Evolutionary conservation across 2,329 filamentous ascomycete species (phyloP).

Genomic region (Volutella citrinella): DNA sequence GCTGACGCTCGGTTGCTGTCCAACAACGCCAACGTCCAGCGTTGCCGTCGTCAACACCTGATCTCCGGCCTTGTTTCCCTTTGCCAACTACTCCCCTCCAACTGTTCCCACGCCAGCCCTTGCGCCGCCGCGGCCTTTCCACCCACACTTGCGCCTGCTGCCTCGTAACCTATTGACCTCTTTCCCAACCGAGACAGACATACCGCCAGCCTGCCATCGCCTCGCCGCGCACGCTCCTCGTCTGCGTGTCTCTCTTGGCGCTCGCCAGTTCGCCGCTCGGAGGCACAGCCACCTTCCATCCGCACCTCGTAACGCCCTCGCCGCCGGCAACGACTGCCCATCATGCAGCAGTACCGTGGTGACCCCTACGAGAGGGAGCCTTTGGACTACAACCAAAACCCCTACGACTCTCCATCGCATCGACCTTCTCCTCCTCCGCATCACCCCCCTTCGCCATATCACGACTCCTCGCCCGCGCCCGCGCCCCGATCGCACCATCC

Average conservation of each 20-base stretch:
- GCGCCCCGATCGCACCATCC: conserved; percentile 17
- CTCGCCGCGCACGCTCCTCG: too few relatives aligned
- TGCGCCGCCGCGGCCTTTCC: too few relatives aligned
- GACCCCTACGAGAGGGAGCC: conserved; percentile 36
- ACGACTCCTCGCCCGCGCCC: conserved; percentile 21
- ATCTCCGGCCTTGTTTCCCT: too few relatives aligned
- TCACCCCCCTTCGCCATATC: conserved; percentile 19
- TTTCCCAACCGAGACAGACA: too few relatives aligned
- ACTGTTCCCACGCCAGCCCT: too few relatives aligned
- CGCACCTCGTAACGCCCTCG: conserved; percentile 8
- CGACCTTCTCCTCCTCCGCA: neutral
- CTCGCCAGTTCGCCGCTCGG: conserved; percentile 21
- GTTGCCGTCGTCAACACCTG: too few relatives aligned
- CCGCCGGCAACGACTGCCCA: conserved; percentile 13
- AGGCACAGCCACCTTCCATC: conserved; percentile 12
- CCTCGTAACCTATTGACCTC: too few relatives aligned
- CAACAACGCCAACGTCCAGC: too few relatives aligned
- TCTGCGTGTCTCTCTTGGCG: conserved; percentile 9
- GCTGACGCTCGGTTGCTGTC: too few relatives aligned
- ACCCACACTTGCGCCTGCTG: too few relatives aligned
- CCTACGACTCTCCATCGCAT: conserved; percentile 16
- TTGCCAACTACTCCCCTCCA: too few relatives aligned
- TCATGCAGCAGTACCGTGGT: conserved; percentile 32
- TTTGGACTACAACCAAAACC: conserved; percentile 26
- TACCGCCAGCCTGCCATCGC: too few relatives aligned